Percentiles rank a stretch among this genome's conserved stretches.
phyloP scores from a whole-genome alignment of 164 flowering plant genomes.

The Hamamelis virginiana region DNA sequence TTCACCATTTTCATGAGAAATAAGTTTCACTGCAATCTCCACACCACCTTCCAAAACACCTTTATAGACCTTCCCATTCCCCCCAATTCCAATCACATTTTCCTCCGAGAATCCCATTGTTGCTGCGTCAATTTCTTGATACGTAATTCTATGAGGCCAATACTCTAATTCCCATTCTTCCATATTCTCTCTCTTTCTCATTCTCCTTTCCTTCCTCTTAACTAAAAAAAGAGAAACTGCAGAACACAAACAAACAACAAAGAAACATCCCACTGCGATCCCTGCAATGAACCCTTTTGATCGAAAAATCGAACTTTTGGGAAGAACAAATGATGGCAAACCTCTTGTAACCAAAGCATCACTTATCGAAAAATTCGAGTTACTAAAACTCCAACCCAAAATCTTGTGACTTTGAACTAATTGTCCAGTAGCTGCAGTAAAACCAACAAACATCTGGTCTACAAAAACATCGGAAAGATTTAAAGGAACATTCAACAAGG shows the following conservation, averaged over 20 bases:
- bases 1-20: conserved; percentile 42
- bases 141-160: conserved; percentile 65
- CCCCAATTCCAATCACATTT: conserved; percentile 69
- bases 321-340: conserved; percentile 54
- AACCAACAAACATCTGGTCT: conserved; percentile 75
- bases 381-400: conserved; percentile 68
- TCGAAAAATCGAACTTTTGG: conserved; percentile 21
- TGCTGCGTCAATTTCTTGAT: conserved; percentile 45
- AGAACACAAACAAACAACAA: conserved; percentile 10
- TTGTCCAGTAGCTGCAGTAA: conserved; percentile 49
- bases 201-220: conserved; percentile 20
- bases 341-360: conserved; percentile 39
- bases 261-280: conserved; percentile 24
- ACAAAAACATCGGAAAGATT: conserved; percentile 49
- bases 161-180: conserved; percentile 80
- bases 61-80: conserved; percentile 66
- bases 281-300: conserved; percentile 46
- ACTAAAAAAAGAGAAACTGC: conserved; percentile 22
- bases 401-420: conserved; percentile 51
- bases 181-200: conserved; percentile 40
- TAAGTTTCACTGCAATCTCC: conserved; percentile 60
- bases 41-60: conserved; percentile 51
- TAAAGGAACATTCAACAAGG: conserved; percentile 32
- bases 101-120: conserved; percentile 52
- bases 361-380: conserved; percentile 35